A percentile compares a stretch with the other conserved stretches of the same genome.
These are phyloP conservation scores for Clarireedia paspali DNA, from an alignment of 2,329 filamentous ascomycete genomes.

Conservation along the genomic window DNA sequence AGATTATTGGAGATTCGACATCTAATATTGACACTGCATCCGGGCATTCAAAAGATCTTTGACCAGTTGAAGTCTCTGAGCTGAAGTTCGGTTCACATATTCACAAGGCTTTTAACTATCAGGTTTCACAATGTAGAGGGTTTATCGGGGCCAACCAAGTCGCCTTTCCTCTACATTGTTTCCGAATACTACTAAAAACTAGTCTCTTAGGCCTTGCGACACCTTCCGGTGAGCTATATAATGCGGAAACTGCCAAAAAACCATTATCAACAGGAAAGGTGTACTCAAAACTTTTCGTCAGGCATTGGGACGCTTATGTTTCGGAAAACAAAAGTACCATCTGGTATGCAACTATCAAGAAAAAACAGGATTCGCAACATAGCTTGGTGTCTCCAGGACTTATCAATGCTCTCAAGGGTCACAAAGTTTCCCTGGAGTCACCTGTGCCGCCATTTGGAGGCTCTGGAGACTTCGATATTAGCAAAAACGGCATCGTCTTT, in stretches of 20 bases:
- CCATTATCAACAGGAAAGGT: conserved; percentile 57
- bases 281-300: conserved; percentile 68
- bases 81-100: no score
- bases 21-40: no score
- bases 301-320: conserved; percentile 77
- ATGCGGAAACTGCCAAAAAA: conserved; percentile 52
- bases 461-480: conserved; percentile 71
- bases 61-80: no score
- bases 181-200: background rate
- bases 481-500: conserved; percentile 58
- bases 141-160: no score
- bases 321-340: conserved; percentile 62
- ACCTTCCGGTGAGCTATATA: conserved; percentile 61
- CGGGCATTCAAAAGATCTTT: no score
- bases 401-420: conserved; percentile 52
- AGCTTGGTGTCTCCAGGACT: conserved; percentile 38
- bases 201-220: conserved; percentile 47
- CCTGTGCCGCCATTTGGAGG: conserved; percentile 76
- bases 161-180: background rate
- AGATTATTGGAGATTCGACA: no score
- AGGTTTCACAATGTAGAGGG: no score
- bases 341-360: conserved; percentile 59
- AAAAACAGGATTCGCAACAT: conserved; percentile 17
- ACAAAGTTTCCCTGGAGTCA: conserved; percentile 43
- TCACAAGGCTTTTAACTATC: no score